Evolutionary conservation across 1,284 basidiomycete species (phyloP), one percentile per base, ranked within the genome.

Genomic region (Spongiforma sp.): DNA sequence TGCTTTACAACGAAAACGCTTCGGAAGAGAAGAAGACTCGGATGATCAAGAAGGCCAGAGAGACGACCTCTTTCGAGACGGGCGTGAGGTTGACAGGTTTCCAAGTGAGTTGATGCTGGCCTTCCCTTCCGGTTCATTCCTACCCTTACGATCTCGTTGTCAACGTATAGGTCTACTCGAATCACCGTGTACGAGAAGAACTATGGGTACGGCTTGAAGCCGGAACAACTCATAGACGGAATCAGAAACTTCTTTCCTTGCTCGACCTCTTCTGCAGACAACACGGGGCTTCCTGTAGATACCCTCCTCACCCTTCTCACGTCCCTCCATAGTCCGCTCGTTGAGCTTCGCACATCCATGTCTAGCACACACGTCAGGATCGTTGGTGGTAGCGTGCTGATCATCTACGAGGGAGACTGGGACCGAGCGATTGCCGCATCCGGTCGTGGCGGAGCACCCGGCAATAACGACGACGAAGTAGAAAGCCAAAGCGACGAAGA

Each of bases 21-120:
- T 79, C 84, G 0, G 84, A 85, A 3, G 94, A 94, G 68, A 99
- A 99, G 80, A 83, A 86, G 62, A 84, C 79, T 59, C 85, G 93
- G 39, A 96, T 97, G 95, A 81, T 86, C 62, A 84, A 87, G 72
- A 84, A 84, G 5, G 93, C 95, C 1, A 80, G 79, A 39, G 80
- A 83, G 28, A 92, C 93, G 3, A 98, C 96, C 1, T 90, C 87
- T 5, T 76, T 83, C 1, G 83, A 89, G 73, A 93, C 89, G 2
- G 96, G 96, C 0, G 69, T 98, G 3, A 80, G 95, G 30, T 75
- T 98, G 50, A 98, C 95, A 2, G 96, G 94, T 2, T 98, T 94
- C 77, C 93, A 95, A 83, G 96, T 95, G 63, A 64, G 86, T 19
- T 0, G 48, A n/a, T n/a, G 3, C 21, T 7, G 28, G 26, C 28